These are phyloP conservation scores for Colletotrichum gloeosporioides DNA, from an alignment of 2,329 filamentous ascomycete species.

Conservation along the genomic window DNA sequence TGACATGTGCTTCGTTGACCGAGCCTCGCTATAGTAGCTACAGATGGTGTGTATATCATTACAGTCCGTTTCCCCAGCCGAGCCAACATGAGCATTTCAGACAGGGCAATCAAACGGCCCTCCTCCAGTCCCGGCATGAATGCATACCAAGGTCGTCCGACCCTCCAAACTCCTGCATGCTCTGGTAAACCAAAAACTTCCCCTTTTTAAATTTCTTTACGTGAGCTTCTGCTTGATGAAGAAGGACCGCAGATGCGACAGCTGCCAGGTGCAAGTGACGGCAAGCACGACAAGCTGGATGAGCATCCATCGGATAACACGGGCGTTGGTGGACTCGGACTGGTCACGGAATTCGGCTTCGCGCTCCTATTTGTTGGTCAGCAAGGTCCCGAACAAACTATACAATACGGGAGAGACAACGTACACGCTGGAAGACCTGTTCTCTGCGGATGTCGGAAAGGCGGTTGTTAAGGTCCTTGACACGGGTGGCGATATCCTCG, in stretches of 20 bases:
- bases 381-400: background rate
- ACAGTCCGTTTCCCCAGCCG: slow-evolving; percentile 5
- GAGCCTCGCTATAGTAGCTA: slow-evolving; percentile 13
- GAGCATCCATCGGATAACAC: slow-evolving; percentile 92
- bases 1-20: slow-evolving; percentile 19
- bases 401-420: background rate
- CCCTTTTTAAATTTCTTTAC: slow-evolving; percentile 46
- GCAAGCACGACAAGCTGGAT: slow-evolving; percentile 87
- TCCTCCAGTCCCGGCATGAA: background rate
- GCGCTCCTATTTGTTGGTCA: slow-evolving; percentile 71
- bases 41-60: slow-evolving; percentile 21
- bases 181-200: background rate
- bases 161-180: background rate
- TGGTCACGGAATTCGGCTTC: slow-evolving; percentile 98
- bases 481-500: slow-evolving; percentile 83
- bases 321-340: slow-evolving; percentile 89
- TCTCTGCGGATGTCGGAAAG: slow-evolving; percentile 89
- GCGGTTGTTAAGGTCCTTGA: slow-evolving; percentile 87
- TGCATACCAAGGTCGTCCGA: background rate
- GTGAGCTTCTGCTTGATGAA: slow-evolving; percentile 99
- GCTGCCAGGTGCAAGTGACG: slow-evolving; percentile 93
- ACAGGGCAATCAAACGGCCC: background rate
- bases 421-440: slow-evolving; percentile 93
- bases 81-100: background rate
- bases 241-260: slow-evolving; percentile 93